Base-by-base conservation (phyloP, 75 land plant species). In the Picea glauca region DNA sequence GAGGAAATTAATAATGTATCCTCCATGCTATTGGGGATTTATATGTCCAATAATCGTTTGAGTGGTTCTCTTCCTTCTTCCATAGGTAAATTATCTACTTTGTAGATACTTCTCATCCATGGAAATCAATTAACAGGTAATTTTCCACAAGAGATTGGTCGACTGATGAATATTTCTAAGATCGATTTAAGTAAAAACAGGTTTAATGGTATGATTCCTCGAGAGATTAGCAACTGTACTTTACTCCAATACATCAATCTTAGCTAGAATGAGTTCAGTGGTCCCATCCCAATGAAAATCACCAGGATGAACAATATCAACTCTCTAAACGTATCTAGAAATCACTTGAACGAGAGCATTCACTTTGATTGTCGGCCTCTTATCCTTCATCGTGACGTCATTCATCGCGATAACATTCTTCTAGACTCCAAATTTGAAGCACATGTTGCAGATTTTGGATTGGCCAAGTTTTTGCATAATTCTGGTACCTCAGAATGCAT, bases 291-390 rank as follows among this genome's bases (percentile, higher is more conserved):
- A 8, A 6, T 17, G 26, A 18, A 78, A 4, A 62, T 78, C 12
- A 40, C 57, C 68, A 31, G 38, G 40, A 20, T 62, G n/a, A 23
- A 5, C 5, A n/a, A n/a, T 8, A 14, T 62, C 0, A 20, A 23
- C 64, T 14, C 0, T 6, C 26, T 62, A 14, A 62, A 62, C 64
- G 23, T 62, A n/a, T 62, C 17, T 0, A 14, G 26, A 20, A 62
- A 62, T 62, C 23, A n/a, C 14, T 7, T 62, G n/a, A 62, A 62
- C 26, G 17, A 43, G 50, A 43, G 50, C 50, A 43, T 43, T 58
- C 94, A 92, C 85, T 93, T 90, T 56, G 94, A 92, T 76, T 92
- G 94, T 78, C 82, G 79, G 3, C 94, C 94, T 0, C 17, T 90
- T 74, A 92, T 92, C 57, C 81, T 92, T 7, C 94, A 92, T 76